phyloP scores from a whole-genome alignment of 257 asterid species.

The Ilex asprella region DNA sequence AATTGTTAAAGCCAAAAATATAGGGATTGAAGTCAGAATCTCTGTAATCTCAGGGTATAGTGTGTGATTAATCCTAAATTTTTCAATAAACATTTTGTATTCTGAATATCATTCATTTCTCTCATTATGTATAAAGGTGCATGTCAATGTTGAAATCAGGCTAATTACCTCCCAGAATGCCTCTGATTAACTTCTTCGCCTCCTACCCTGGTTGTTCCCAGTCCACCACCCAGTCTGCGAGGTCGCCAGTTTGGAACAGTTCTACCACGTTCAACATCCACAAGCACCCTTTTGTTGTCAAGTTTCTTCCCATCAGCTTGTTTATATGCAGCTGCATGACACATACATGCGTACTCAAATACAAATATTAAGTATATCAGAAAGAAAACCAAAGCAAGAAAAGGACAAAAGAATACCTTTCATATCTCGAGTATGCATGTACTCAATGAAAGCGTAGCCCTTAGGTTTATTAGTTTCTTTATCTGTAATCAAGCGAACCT shows the following conservation, averaged over 20 bases:
- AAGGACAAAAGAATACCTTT: constrained; percentile 46
- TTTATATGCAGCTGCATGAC: constrained; percentile 85
- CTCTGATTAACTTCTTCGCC: constrained; percentile 60
- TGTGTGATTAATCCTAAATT: no score
- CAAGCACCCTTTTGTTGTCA: constrained; percentile 92
- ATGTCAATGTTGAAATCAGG: constrained; percentile 5
- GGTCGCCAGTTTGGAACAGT: constrained; percentile 99
- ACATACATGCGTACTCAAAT: constrained; percentile 11
- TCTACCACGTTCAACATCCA: constrained; percentile 99
- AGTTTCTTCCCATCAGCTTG: constrained; percentile 98
- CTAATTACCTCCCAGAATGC: constrained; percentile 51
- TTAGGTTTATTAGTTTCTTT: constrained; percentile 72
- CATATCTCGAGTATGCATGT: constrained; percentile 85
- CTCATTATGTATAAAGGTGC: background rate
- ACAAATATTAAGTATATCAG: constrained; percentile 1
- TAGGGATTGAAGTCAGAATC: no score
- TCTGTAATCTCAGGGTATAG: no score
- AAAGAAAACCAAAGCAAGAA: background rate
- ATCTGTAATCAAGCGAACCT: constrained; percentile 85
- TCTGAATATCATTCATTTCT: no score
- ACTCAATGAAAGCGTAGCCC: constrained; percentile 96
- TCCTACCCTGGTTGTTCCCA: constrained; percentile 94
- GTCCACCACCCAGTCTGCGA: constrained; percentile 99
- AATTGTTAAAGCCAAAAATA: no score
- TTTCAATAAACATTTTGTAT: no score